phyloP scores from a whole-genome alignment of 139 green algal species.

The Dunaliella primolecta region DNA sequence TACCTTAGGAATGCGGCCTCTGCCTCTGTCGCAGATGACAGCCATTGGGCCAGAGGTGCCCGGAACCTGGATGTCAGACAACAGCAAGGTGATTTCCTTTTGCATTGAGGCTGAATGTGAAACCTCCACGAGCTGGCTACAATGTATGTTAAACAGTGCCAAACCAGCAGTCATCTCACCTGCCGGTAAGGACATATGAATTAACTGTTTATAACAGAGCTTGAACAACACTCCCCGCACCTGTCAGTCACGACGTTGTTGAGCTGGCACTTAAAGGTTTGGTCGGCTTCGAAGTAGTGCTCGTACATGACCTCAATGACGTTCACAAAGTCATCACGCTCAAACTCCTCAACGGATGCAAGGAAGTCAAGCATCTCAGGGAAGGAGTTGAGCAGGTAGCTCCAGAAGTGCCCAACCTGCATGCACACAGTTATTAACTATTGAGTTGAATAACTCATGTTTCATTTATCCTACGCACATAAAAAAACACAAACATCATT shows the following conservation, averaged over 20 bases:
- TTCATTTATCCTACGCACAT: no score
- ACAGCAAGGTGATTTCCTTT: not conserved
- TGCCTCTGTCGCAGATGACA: not conserved
- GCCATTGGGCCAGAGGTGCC: not conserved
- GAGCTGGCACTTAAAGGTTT: conserved; percentile 17
- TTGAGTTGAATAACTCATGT: no score
- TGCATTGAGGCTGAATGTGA: not conserved
- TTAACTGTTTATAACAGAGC: not conserved
- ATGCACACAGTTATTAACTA: no score
- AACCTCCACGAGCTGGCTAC: no score
- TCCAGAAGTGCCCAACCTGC: conserved; percentile 34
- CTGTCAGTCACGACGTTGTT: conserved; percentile 13
- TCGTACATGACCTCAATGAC: conserved; percentile 40
- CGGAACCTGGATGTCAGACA: conserved; percentile 6
- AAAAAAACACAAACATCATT: no score
- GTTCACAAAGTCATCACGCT: conserved; percentile 26
- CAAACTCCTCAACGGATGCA: conserved; percentile 13
- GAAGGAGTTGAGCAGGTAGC: conserved; percentile 27
- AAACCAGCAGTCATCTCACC: not conserved
- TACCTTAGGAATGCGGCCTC: not conserved
- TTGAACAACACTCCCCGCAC: not conserved
- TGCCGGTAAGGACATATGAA: not conserved
- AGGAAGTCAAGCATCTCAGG: conserved; percentile 38
- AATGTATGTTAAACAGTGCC: not conserved
- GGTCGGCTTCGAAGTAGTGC: conserved; percentile 27